Base-by-base conservation (phyloP, 768 basidiomycete species). In the Leucogyrophana mollusca region DNA sequence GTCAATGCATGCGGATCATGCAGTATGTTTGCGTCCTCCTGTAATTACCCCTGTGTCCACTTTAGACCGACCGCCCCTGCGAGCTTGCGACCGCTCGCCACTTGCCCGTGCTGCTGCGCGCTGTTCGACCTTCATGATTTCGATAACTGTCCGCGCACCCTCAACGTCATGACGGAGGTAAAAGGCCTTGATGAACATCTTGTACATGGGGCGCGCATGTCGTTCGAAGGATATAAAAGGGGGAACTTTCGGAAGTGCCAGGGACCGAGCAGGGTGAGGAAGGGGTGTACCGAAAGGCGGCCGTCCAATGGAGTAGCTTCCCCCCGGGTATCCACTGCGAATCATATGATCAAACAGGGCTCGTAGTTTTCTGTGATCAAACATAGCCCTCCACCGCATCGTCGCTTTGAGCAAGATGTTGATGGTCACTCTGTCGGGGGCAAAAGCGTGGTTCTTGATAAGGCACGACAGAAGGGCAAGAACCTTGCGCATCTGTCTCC, bases 141-240 rank as follows among this genome's bases (percentile, higher is more conserved):
- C 77, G 18, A 83, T 54, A 17, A 86, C 73, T 35, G 51, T 70
- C 57, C 72, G 67, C 20, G 81, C 84, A 33, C 79, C 80, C 9
- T 59, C 60, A 6, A 58, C 50, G 58, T 91, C 87, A 17, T 73
- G 73, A 22, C 80, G 66, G 34, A 69, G 41, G 58, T 79, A 74
- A 51, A 90, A 75, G 11, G 79, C 81, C 55, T 76, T 80, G 56
- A 86, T 78, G 63, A 90, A 82, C 79, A 82, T 82, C 69, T 74
- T 83, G 62, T 83, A 84, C 62, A 90, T 56, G 34, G 88, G 88
- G 47, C 71, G 68, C n/a, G 80, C 72, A 58, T 89, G 85, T 46
- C 66, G 71, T 46, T 71, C 67, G 44, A 82, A 85, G 3, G 75
- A 79, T 45, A 84, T 69, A 17, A 66, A 64, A 33, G 69, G 45